Percentiles rank a stretch among this genome's conserved stretches.
phyloP scores from a whole-genome alignment of 106 monocot genomes.

The Dendrobium nobile region DNA sequence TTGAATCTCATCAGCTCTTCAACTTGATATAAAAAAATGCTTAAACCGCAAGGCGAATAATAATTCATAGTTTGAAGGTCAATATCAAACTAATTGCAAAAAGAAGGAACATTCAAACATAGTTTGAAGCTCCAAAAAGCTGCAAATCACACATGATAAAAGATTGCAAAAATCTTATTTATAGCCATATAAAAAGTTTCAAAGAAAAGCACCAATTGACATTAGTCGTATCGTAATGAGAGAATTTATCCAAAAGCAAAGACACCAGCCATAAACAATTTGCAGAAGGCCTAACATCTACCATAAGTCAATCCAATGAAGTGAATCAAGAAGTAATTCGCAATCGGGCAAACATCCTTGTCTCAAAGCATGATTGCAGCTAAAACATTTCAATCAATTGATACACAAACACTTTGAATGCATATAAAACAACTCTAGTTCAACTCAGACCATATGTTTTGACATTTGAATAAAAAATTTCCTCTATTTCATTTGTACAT shows the following conservation, averaged over 20 bases:
- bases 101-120: too few species aligned
- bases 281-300: neutral
- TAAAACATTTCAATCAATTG: neutral
- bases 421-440: neutral
- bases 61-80: too few species aligned
- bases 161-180: neutral
- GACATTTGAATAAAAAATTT: neutral
- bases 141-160: neutral
- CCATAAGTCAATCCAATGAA: neutral
- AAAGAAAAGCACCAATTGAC: neutral
- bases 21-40: neutral
- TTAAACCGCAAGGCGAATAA: too few species aligned
- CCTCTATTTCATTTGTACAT: neutral
- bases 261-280: neutral
- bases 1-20: neutral
- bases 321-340: neutral
- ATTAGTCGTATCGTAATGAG: neutral
- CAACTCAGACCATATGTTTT: neutral
- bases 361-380: too few species aligned
- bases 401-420: neutral
- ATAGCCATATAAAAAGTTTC: neutral
- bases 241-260: neutral
- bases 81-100: too few species aligned
- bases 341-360: neutral
- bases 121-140: too few species aligned